A percentile compares a stretch with the other conserved stretches of the same genome.
Conservation (phyloP, 2,329 filamentous ascomycete genomes). For the Blastomyces gilchristii region DNA sequence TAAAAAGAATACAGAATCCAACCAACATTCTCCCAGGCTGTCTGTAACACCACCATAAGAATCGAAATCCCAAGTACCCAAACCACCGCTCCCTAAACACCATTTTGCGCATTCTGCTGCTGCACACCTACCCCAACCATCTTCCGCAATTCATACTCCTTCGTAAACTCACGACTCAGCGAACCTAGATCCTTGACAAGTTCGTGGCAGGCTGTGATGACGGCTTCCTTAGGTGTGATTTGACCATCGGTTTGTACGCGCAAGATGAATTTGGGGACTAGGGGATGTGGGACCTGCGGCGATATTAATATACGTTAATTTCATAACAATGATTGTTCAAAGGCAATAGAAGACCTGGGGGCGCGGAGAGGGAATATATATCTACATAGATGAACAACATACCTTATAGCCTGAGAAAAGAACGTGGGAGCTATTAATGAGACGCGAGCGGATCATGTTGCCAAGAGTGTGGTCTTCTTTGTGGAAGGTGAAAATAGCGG, state of each 20-base stretch:
- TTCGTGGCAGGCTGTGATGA: conserved; percentile 69
- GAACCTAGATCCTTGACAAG: conserved; percentile 71
- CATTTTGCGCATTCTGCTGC: conserved; percentile 25
- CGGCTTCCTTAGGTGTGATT: conserved; percentile 77
- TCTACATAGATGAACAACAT: conserved; percentile 30
- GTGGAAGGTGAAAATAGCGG: conserved; percentile 87
- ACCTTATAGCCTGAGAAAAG: conserved; percentile 88
- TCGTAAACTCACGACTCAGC: conserved; percentile 78
- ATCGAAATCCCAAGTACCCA: neutral
- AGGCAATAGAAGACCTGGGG: too few relatives aligned
- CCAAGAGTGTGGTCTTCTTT: conserved; percentile 96
- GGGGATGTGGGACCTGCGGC: conserved; percentile 35
- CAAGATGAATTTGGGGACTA: conserved; percentile 51
- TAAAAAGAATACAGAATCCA: neutral
- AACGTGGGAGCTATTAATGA: conserved; percentile 74
- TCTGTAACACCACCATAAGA: neutral
- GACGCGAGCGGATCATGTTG: conserved; percentile 76
- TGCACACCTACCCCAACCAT: conserved; percentile 59
- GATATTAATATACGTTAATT: conserved; percentile 1
- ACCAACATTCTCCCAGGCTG: neutral
- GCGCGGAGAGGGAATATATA: neutral
- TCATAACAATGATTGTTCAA: too few relatives aligned
- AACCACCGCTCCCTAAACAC: conserved; percentile 7
- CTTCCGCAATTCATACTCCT: conserved; percentile 81
- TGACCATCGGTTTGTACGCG: conserved; percentile 87